Evolutionary conservation across 1,139 yeast species (phyloP), one percentile per base, ranked within the genome.

Genomic region (Pichia sp.): DNA sequence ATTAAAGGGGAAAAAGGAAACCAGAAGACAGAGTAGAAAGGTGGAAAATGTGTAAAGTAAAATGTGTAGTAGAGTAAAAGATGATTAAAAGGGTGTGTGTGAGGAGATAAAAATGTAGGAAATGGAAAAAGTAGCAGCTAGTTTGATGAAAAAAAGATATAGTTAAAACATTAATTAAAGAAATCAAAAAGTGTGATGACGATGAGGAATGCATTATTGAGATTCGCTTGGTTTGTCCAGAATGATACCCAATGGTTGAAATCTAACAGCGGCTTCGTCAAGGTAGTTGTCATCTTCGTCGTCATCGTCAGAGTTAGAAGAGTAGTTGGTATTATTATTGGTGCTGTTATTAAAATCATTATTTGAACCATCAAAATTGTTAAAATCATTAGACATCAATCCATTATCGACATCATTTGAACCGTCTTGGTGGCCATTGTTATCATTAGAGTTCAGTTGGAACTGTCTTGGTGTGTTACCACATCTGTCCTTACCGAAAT

Each of bases 401-500:
- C 4, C 18, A 22, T 21, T 32, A 34, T 32, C 27, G 6, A 38
- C 21, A 22, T 44, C 40, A 35, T 44, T 36, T 18, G 28, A 20
- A 38, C 24, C 34, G n/a, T 5, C n/a, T 14, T 24, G 27, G 10
- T 37, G 22, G 14, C 17, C 27, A 21, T 36, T 45, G 6, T 28
- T 28, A 11, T 28, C 31, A 11, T 21, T 36, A 14, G 28, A 12
- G 37, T 36, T 49, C 31, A 52, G 22, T 48, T 63, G 66, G 46
- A 63, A 62, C 46, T 66, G 70, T 53, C 77, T 76, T 51, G 90
- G 90, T 53, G 84, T 76, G 62, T 85, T 86, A 39, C 93, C 95
- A 69, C 95, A 86, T 64, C 95, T 75, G 66, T 85, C 94, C 62
- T 85, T 85, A 53, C 94, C 94, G 63, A 82, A 84, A 58, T 81